These are phyloP conservation scores for Saccharum spontaneum DNA, from an alignment of 176 grass and related monocot genomes.

Conservation along the genomic window DNA sequence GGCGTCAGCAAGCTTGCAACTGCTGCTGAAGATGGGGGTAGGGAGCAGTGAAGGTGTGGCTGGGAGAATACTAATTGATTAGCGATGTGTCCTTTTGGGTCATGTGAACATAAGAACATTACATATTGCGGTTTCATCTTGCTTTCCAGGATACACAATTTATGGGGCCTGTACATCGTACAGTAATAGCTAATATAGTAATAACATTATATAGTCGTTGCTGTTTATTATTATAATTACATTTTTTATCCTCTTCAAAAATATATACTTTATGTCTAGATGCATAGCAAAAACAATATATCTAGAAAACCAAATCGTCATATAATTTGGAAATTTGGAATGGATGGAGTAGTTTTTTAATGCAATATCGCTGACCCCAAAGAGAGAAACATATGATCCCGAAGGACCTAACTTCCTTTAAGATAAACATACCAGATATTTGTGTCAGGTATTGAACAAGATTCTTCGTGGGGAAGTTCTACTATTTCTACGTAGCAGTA, in stretches of 20 bases:
- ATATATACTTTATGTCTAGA: neutral
- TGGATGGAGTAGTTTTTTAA: neutral
- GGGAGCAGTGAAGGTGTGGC: conserved; percentile 37
- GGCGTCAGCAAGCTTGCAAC: neutral
- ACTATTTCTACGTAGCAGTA: no score
- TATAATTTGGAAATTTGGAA: neutral
- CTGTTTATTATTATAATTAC: neutral
- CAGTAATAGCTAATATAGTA: neutral
- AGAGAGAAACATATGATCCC: no score
- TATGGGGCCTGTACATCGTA: neutral
- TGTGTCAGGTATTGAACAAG: no score
- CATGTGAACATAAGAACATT: neutral
- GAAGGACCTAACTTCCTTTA: no score
- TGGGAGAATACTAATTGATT: conserved; percentile 2
- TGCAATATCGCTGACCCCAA: no score
- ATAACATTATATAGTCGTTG: neutral
- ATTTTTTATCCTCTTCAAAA: neutral
- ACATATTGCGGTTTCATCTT: neutral
- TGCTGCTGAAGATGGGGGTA: neutral
- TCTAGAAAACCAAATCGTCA: no score
- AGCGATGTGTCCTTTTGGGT: neutral
- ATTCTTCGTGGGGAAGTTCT: no score
- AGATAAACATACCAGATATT: no score
- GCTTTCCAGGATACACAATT: neutral
- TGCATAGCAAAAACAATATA: no score